Conservation (phyloP, 2,329 filamentous ascomycete genomes). For the Hymenoscyphus scutula region DNA sequence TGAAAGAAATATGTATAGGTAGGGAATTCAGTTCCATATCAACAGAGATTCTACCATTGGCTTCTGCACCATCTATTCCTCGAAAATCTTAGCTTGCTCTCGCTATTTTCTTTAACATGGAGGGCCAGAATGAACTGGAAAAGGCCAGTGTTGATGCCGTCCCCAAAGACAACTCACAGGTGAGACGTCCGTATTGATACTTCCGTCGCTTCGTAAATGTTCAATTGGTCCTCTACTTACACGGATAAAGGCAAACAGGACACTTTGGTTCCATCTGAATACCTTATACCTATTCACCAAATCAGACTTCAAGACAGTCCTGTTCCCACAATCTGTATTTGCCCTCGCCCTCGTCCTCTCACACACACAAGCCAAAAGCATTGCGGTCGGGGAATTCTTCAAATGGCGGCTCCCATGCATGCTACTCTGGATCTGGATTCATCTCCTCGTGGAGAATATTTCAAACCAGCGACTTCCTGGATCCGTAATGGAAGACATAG, state of each 20-base stretch:
- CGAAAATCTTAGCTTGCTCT: too few species aligned
- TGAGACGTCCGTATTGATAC: too few species aligned
- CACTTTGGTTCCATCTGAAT: constrained; percentile 2
- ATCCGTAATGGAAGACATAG: constrained; percentile 24
- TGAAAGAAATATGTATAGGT: too few species aligned
- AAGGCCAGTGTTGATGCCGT: background rate
- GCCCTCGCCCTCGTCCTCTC: background rate
- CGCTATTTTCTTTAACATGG: too few species aligned
- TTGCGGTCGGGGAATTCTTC: background rate
- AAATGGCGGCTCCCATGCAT: constrained; percentile 5
- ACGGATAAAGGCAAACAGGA: background rate
- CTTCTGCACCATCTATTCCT: too few species aligned
- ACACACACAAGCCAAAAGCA: background rate
- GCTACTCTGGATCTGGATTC: constrained; percentile 2
- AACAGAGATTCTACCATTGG: too few species aligned
- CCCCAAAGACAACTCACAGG: background rate
- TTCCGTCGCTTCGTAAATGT: background rate
- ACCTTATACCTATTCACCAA: constrained; percentile 6
- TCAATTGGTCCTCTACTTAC: background rate
- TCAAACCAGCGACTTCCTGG: constrained; percentile 3
- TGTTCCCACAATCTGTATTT: constrained; percentile 2
- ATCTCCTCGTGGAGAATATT: background rate
- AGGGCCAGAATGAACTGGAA: too few species aligned
- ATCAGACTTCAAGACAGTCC: constrained; percentile 6
- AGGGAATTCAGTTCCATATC: too few species aligned